phyloP scores from a whole-genome alignment of 257 asterid species.

The Orobanche coerulescens region DNA sequence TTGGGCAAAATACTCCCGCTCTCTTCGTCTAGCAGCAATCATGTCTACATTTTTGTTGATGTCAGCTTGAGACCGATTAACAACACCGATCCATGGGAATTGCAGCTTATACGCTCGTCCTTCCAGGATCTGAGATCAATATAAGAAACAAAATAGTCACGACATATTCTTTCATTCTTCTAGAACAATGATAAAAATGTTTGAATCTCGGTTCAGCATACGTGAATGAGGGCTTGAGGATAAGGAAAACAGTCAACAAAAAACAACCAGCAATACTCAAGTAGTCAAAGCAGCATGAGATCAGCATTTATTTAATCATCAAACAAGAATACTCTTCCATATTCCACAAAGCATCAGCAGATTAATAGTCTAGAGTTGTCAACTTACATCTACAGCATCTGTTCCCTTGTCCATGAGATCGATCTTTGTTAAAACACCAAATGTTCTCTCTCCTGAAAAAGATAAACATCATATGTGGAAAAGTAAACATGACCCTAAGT shows the following conservation, averaged over 20 bases:
- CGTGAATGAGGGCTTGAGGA: not conserved
- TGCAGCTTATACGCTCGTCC: constrained; percentile 69
- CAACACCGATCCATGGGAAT: constrained; percentile 88
- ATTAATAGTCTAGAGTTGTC: constrained; percentile 11
- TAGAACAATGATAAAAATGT: not conserved
- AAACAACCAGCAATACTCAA: not conserved
- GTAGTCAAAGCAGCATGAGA: not conserved
- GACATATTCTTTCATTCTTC: constrained; percentile 3
- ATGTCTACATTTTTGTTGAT: constrained; percentile 70
- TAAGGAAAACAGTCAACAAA: not conserved
- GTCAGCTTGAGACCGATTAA: constrained; percentile 79
- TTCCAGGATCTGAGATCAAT: constrained; percentile 51
- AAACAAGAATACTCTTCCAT: not conserved
- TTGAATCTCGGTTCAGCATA: not conserved
- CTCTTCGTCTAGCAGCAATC: constrained; percentile 80
- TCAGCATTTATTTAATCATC: constrained; percentile 12
- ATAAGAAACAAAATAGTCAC: constrained; percentile 5
- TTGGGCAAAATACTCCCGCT: constrained; percentile 56
- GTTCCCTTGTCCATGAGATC: constrained; percentile 74
- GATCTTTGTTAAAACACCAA: constrained; percentile 57
- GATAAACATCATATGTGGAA: not conserved
- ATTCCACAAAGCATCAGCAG: constrained; percentile 9
- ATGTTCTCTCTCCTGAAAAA: constrained; percentile 56
- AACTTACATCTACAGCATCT: constrained; percentile 74
- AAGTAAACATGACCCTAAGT: not conserved